Base-by-base conservation (phyloP, 768 basidiomycete species). In the Cantharellus anzutake region DNA sequence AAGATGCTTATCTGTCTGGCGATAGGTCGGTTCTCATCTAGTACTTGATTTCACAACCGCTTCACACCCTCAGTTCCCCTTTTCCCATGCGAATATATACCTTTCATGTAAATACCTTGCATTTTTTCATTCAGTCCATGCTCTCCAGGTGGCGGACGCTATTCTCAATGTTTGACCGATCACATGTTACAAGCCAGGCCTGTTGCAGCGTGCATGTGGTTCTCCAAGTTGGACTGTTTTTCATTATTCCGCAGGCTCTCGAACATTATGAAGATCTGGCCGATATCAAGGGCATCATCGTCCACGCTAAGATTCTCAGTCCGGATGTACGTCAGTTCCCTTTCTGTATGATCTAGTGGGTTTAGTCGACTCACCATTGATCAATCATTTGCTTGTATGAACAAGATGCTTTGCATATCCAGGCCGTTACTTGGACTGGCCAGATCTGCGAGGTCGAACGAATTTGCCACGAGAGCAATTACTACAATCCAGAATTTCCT, bases 401-500 rank as follows among this genome's bases (percentile, higher is more conserved):
- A 97, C 65, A 96, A 99, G 73, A 98, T 98, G 96, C 79, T 99
- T 59, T 78, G 82, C 53, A 98, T 73, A 97, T 99, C 68, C 94
- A 98, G 68, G 96, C 96, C 38, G 96, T 96, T 3, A 94, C 92
- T 2, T 82, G 94, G 37, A 99, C 96, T 39, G 93, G 94, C 48
- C 96, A 98, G 70, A 92, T 99, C 65, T 85, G 96, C 56, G 96
- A 99, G 70, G 96, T 99, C 60, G 96, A 99, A 73, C 91, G 96
- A 52, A 94, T 99, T 67, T 97, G 93, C 69, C 78, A 96, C 59
- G 96, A 99, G 74, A 91, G 87, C 71, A 97, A 98, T 73, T 77
- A 76, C 73, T 98, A 98, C 78, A 97, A 93, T 71, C 89, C 96
- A 99, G 79, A 99, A 99, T 73, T 98, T 97, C 84, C 81, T 97